phyloP scores from a whole-genome alignment of 1,139 yeast genomes.

The Debaryomyces psychrophilus region DNA sequence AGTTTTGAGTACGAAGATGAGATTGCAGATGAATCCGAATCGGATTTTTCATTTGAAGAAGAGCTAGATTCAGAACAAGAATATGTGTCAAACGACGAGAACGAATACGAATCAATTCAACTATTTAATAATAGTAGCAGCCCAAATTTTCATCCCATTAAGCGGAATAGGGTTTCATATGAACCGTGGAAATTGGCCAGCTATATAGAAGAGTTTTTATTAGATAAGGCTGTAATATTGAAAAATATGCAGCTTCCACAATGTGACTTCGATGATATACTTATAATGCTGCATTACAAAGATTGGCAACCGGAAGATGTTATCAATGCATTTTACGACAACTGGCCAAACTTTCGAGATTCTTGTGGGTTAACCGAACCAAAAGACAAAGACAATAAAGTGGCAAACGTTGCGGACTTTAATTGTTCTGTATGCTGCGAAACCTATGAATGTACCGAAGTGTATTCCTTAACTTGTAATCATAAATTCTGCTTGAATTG shows the following conservation, averaged over 20 bases:
- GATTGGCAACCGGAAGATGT: constrained; percentile 78
- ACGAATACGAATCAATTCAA: constrained; percentile 12
- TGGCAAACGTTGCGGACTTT: constrained; percentile 32
- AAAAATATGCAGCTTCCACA: constrained; percentile 31
- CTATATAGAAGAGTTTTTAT: constrained; percentile 26
- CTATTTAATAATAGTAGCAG: constrained; percentile 23
- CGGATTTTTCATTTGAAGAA: constrained; percentile 18
- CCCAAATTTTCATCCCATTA: constrained; percentile 24
- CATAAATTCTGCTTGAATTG: constrained; percentile 74
- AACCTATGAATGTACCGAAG: constrained; percentile 35
- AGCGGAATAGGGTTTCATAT: constrained; percentile 25
- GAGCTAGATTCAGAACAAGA: constrained; percentile 15
- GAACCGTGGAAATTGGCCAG: constrained; percentile 33
- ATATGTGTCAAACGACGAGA: constrained; percentile 6
- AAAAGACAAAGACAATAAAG: constrained; percentile 21
- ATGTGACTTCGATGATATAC: constrained; percentile 45
- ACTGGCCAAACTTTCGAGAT: constrained; percentile 45
- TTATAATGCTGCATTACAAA: constrained; percentile 58
- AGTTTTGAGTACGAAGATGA: constrained; percentile 27
- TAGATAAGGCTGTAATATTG: constrained; percentile 23
- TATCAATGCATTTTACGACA: constrained; percentile 66
- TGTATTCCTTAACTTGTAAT: constrained; percentile 64
- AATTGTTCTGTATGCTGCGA: constrained; percentile 76
- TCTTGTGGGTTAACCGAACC: constrained; percentile 49
- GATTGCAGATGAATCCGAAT: constrained; percentile 16